A percentile compares a stretch with the other conserved stretches of the same genome.
These are phyloP conservation scores for Geranomyces variabilis DNA, from an alignment of 192 early-diverging fungal genomes.

Conservation along the genomic window DNA sequence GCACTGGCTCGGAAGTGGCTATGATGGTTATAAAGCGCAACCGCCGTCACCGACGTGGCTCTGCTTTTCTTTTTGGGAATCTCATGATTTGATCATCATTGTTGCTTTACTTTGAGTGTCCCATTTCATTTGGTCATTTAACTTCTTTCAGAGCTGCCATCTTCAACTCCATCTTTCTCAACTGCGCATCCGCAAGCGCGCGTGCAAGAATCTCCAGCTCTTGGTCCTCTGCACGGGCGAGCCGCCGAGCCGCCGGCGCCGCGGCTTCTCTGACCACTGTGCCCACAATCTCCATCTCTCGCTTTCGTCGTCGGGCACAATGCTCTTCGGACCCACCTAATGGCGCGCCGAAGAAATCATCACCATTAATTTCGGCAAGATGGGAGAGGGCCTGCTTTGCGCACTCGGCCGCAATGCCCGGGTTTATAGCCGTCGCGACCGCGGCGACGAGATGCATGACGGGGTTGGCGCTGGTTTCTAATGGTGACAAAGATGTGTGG, in stretches of 20 bases:
- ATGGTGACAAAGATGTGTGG: too few species aligned
- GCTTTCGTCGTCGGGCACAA: background rate
- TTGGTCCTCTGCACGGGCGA: background rate
- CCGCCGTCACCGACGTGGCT: background rate
- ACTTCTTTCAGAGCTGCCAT: constrained; percentile 3
- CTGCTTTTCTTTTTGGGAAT: background rate
- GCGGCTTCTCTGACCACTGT: background rate
- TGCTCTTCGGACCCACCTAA: too few species aligned
- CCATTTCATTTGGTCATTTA: background rate
- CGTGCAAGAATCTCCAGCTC: constrained; percentile 15
- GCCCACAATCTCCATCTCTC: background rate
- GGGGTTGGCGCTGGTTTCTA: constrained; percentile 8
- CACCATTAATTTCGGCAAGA: background rate
- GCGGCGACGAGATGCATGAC: constrained; percentile 21
- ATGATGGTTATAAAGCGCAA: constrained; percentile 24
- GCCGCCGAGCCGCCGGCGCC: background rate
- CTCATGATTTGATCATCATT: background rate
- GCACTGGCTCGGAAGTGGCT: constrained; percentile 76
- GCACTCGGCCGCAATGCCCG: constrained; percentile 21
- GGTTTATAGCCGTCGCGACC: constrained; percentile 4
- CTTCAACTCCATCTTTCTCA: constrained; percentile 21
- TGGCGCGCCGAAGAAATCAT: too few species aligned
- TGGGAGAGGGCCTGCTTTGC: constrained; percentile 17
- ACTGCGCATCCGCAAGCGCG: constrained; percentile 14
- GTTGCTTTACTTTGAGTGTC: too few species aligned